Percentiles rank a stretch among this genome's conserved stretches.
phyloP scores from a whole-genome alignment of 2,329 filamentous ascomycete genomes.

The Alternaria triticina region DNA sequence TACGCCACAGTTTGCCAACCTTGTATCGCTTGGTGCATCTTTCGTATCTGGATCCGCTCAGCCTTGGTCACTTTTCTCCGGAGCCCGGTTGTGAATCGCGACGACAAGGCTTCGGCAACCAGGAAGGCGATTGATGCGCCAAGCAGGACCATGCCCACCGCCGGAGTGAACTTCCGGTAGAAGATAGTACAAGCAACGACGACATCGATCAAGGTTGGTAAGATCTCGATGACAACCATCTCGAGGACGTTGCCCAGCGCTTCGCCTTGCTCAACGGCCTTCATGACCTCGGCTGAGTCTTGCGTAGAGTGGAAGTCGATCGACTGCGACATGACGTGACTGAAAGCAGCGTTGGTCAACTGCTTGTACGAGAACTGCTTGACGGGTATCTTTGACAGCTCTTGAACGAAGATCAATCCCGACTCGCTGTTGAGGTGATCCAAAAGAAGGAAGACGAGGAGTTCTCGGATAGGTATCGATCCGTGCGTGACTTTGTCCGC shows the following conservation, averaged over 20 bases:
- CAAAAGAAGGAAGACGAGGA: background rate
- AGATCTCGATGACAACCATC: background rate
- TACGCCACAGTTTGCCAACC: constrained; percentile 62
- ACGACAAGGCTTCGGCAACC: background rate
- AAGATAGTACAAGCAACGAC: background rate
- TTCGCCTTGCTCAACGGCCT: background rate
- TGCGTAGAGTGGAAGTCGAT: background rate
- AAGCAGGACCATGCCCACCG: background rate
- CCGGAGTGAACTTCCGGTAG: background rate
- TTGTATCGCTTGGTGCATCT: constrained; percentile 18
- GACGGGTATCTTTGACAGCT: background rate
- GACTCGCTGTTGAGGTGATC: background rate
- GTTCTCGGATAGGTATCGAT: background rate
- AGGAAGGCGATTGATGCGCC: background rate
- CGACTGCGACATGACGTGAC: background rate
- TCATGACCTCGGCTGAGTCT: background rate
- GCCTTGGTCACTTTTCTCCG: background rate
- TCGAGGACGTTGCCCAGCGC: background rate
- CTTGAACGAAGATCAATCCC: background rate
- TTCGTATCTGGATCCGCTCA: constrained; percentile 6
- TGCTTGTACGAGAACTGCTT: background rate
- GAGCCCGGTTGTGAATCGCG: background rate
- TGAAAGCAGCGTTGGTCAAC: background rate
- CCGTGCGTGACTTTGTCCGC: background rate
- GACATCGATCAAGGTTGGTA: background rate